phyloP scores from a whole-genome alignment of 2,329 filamentous ascomycete genomes.

The Penicillium sp. region DNA sequence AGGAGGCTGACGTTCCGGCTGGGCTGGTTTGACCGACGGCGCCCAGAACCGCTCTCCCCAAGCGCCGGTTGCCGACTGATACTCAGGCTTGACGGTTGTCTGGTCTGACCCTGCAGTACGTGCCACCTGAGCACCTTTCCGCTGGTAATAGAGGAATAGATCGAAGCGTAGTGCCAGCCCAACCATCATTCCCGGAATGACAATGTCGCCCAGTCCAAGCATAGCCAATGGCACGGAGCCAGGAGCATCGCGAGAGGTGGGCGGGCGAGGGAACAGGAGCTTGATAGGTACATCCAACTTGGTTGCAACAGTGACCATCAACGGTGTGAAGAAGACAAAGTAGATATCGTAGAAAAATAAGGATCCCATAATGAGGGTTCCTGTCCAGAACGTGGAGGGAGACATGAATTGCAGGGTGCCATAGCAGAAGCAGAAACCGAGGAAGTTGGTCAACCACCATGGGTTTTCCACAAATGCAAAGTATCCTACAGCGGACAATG shows the following conservation, averaged over 20 bases:
- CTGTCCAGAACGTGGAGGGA: conserved; percentile 82
- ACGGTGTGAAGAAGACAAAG: conserved; percentile 56
- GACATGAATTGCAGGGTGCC: conserved; percentile 78
- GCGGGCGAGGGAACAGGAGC: conserved; percentile 74
- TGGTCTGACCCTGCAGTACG: conserved; percentile 22
- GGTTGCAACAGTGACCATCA: conserved; percentile 69
- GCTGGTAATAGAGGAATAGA: conserved; percentile 77
- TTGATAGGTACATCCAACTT: conserved; percentile 91
- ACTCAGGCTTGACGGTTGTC: conserved; percentile 36
- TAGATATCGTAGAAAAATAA: conserved; percentile 95
- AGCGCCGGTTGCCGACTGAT: conserved; percentile 61
- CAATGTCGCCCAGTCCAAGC: conserved; percentile 91
- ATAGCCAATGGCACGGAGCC: conserved; percentile 59
- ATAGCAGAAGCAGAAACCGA: conserved; percentile 87
- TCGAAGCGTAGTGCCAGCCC: conserved; percentile 88
- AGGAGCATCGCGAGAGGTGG: conserved; percentile 47
- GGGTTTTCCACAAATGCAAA: conserved; percentile 62
- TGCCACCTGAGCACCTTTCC: conserved; percentile 54
- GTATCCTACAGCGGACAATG: conserved; percentile 61
- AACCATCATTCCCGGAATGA: conserved; percentile 88
- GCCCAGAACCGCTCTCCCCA: conserved; percentile 89
- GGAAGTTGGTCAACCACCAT: conserved; percentile 77
- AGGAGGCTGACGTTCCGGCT: conserved; percentile 34
- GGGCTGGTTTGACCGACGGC: conserved; percentile 29
- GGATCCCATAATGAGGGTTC: conserved; percentile 71